Evolutionary conservation across 2,329 filamentous ascomycete species (phyloP).

Genomic region (Curvularia sp.): DNA sequence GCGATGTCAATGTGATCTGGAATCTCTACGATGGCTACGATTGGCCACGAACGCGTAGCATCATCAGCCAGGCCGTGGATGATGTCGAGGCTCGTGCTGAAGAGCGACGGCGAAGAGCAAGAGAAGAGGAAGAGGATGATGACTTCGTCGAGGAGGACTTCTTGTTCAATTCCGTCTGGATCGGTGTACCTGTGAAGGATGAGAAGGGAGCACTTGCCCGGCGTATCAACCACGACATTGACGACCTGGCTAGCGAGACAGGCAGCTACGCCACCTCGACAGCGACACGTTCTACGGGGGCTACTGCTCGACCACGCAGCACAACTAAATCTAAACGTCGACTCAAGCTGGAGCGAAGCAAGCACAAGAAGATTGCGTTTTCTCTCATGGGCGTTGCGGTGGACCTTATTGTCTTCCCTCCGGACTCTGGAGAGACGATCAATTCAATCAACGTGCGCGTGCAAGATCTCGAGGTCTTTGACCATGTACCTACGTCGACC

Average conservation of each 20-base stretch:
- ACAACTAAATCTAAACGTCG: constrained; percentile 56
- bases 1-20: constrained; percentile 94
- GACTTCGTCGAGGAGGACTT: constrained; percentile 87
- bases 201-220: constrained; percentile 82
- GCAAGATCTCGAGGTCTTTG: constrained; percentile 85
- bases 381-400: constrained; percentile 84
- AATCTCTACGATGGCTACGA: constrained; percentile 98
- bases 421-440: constrained; percentile 78
- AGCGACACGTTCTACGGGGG: constrained; percentile 44
- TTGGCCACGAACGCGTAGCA: constrained; percentile 85
- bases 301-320: constrained; percentile 52
- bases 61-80: constrained; percentile 85
- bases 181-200: constrained; percentile 84
- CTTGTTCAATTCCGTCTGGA: constrained; percentile 98
- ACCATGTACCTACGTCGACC: constrained; percentile 91
- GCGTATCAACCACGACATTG: constrained; percentile 86
- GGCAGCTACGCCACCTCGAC: constrained; percentile 81
- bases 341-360: constrained; percentile 82
- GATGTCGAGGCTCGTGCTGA: constrained; percentile 84
- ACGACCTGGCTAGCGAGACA: constrained; percentile 86
- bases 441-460: constrained; percentile 87
- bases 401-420: constrained; percentile 82
- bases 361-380: constrained; percentile 92
- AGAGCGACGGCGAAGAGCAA: constrained; percentile 68
- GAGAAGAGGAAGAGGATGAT: constrained; percentile 67